Evolutionary conservation across 108 stramenopile species (phyloP), one percentile per base, ranked within the genome.

Genomic region (Asterionellopsis glacialis): DNA sequence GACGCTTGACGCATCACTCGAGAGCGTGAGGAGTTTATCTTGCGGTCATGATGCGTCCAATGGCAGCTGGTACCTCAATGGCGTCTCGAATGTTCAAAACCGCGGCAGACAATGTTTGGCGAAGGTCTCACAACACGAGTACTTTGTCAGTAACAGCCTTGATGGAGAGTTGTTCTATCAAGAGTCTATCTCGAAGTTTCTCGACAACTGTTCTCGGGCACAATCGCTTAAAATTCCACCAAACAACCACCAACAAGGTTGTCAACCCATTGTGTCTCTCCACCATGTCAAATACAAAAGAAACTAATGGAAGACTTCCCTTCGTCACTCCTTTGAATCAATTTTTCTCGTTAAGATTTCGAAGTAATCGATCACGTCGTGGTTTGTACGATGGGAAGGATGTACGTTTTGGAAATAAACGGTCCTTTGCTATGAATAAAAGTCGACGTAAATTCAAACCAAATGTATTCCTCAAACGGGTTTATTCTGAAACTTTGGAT

Each of bases 331-430:
- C 1, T 48, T 21, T 21, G 47, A 16, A 48, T 9, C 47, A 48
- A 21, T 21, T 48, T 19, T 7, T 21, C 21, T 16, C 47, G 47
- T 0, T 74, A 26, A 82, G 85, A 42, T 61, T 58, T 45, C 87
- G 91, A 33, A 83, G 81, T 55, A 82, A 76, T 55, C 87, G 88
- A 18, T 85, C 87, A 57, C 74, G 69, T 4, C 82, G 93, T 15
- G 89, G 93, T 41, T 62, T 90, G 51, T 90, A 87, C 77, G 83
- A 90, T 59, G 89, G 89, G 50, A 82, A 81, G 47, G 89, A 90
- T 61, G 69, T 88, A 40, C 83, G 88, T 38, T 70, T 63, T 40
- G 87, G 89, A 25, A 89, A 89, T 77, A 90, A 81, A 45, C 73
- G 88, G 13, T 84, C 87, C 39, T 87, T 84, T 67, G 76, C 69